Evolutionary conservation across 202 grass and related monocot genomes (phyloP).

Genomic region (Cymbopogon flexuosus): DNA sequence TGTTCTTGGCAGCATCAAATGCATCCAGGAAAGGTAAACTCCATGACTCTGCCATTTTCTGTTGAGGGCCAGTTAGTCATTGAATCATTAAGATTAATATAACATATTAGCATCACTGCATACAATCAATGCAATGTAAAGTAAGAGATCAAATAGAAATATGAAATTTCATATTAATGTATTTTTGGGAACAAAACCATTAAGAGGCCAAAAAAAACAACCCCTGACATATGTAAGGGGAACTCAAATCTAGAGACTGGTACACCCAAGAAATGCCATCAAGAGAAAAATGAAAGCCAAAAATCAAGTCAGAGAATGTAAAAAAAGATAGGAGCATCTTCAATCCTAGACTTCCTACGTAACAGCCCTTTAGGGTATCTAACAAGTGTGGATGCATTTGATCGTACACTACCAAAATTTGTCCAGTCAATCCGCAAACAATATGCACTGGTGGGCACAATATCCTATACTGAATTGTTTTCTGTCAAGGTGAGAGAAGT

Average conservation of each 20-base stretch:
- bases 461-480: neutral
- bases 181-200: neutral
- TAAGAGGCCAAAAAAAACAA: neutral
- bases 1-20: constrained; percentile 41
- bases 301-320: neutral
- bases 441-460: neutral
- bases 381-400: neutral
- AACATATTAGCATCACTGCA: neutral
- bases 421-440: neutral
- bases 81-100: neutral
- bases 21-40: constrained; percentile 50
- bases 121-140: neutral
- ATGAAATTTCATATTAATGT: neutral
- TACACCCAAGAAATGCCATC: neutral
- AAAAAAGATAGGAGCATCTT: neutral
- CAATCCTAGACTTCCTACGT: neutral
- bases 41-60: constrained; percentile 82
- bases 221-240: neutral
- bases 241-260: no score
- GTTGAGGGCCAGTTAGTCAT: constrained; percentile 19
- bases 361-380: neutral
- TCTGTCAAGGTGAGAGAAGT: neutral
- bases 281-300: neutral
- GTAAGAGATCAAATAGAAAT: neutral
- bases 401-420: neutral